These are phyloP conservation scores for Sporothrix variecibatus DNA, from an alignment of 2,329 filamentous ascomycete species.

Conservation along the genomic window DNA sequence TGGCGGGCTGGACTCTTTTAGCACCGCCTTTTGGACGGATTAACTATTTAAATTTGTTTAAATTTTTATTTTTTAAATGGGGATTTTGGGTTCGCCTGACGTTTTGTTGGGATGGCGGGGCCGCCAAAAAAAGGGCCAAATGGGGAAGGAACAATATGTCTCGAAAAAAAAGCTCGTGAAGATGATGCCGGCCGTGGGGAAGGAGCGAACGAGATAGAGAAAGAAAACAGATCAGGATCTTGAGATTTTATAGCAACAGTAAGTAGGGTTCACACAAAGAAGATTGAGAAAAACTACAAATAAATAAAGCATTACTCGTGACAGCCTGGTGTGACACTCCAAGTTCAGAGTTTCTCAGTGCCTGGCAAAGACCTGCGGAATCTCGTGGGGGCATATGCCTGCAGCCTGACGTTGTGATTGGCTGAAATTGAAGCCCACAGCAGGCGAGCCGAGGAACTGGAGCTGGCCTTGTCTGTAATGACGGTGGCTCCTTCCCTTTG, in stretches of 20 bases:
- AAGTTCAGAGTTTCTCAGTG: background rate
- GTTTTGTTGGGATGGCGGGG: conserved; percentile 21
- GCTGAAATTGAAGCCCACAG: background rate
- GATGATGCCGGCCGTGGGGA: background rate
- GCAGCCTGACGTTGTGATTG: conserved; percentile 13
- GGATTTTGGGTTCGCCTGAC: background rate
- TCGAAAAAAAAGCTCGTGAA: background rate
- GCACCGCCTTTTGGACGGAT: background rate
- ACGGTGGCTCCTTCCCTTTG: background rate
- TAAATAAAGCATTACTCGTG: background rate
- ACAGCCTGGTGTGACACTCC: background rate
- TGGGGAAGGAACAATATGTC: background rate
- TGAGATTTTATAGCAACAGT: too few species aligned
- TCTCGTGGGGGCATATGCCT: background rate
- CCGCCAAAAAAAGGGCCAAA: conserved; percentile 2
- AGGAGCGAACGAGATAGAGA: background rate
- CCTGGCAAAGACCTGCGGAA: background rate
- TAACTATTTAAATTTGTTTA: background rate
- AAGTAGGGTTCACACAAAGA: background rate
- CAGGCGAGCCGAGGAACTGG: conserved; percentile 18
- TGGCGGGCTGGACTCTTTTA: conserved; percentile 11
- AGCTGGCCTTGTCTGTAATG: background rate
- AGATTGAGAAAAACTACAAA: background rate
- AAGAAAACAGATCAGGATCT: too few species aligned
- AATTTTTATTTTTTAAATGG: conserved; percentile 9